Conservation (phyloP, 805 yeast species). For the Helenozyma baotianmanensis region DNA sequence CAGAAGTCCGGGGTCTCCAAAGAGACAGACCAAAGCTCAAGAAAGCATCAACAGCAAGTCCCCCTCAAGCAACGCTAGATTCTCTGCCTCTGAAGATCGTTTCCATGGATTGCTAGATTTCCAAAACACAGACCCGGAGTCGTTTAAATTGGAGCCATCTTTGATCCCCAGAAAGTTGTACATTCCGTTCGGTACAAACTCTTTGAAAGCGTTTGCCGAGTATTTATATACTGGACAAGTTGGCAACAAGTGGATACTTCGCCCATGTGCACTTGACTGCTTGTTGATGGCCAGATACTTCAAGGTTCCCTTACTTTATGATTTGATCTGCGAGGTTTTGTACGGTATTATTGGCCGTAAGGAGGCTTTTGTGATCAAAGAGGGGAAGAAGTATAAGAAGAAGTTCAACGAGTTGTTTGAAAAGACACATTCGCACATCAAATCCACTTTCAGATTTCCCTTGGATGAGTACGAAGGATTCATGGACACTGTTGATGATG, state of each 20-base stretch:
- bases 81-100: too few species aligned
- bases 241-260: conserved; percentile 67
- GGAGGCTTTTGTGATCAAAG: conserved; percentile 46
- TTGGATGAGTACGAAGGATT: conserved; percentile 52
- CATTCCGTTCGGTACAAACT: conserved; percentile 58
- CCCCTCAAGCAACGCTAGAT: too few species aligned
- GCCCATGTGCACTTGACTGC: conserved; percentile 65
- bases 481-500: conserved; percentile 60
- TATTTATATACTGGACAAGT: conserved; percentile 77
- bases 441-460: conserved; percentile 28
- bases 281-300: conserved; percentile 59
- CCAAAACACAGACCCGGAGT: conserved; percentile 26
- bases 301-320: conserved; percentile 66
- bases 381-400: conserved; percentile 34
- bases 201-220: conserved; percentile 65
- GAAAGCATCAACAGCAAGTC: too few species aligned
- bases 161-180: conserved; percentile 65
- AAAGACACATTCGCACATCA: conserved; percentile 19
- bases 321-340: conserved; percentile 61
- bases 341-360: conserved; percentile 68
- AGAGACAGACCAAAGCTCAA: too few species aligned
- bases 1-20: too few species aligned
- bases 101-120: conserved; percentile 23
- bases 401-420: conserved; percentile 23
- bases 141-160: conserved; percentile 50